Evolutionary conservation across 352 stramenopile species (phyloP).

Genomic region (Pythium brachiatum): DNA sequence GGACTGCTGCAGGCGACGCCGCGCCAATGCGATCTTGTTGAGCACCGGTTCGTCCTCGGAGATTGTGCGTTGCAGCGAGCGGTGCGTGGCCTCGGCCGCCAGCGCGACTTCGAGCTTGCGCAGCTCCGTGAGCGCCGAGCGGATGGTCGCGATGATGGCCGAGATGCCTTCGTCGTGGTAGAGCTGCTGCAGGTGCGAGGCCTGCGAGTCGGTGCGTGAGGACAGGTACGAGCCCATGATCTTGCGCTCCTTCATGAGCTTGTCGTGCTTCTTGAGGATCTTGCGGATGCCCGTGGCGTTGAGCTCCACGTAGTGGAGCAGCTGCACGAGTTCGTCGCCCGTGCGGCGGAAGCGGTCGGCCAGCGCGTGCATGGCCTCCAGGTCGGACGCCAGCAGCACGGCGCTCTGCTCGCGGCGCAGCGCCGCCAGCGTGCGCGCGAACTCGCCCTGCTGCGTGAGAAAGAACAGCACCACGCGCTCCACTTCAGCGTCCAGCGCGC

Average conservation of each 20-base stretch:
- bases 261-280: slow-evolving; percentile 90
- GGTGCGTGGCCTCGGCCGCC: neutral
- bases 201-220: slow-evolving; percentile 77
- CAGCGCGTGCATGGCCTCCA: slow-evolving; percentile 72
- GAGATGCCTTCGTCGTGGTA: slow-evolving; percentile 88
- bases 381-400: slow-evolving; percentile 34
- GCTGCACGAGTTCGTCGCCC: slow-evolving; percentile 77
- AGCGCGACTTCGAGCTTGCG: slow-evolving; percentile 47
- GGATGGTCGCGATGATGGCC: slow-evolving; percentile 84
- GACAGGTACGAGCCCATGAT: slow-evolving; percentile 86
- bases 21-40: slow-evolving; percentile 60
- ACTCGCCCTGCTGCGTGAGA: slow-evolving; percentile 80
- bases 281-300: slow-evolving; percentile 87
- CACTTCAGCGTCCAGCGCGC: slow-evolving; percentile 77
- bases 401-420: slow-evolving; percentile 46
- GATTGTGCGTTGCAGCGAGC: slow-evolving; percentile 45
- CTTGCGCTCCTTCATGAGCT: slow-evolving; percentile 79
- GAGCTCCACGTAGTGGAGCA: slow-evolving; percentile 85
- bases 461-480: slow-evolving; percentile 87
- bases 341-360: slow-evolving; percentile 59
- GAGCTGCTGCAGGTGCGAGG: slow-evolving; percentile 79
- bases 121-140: slow-evolving; percentile 59
- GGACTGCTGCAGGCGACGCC: slow-evolving; percentile 69
- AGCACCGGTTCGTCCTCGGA: slow-evolving; percentile 78
- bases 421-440: slow-evolving; percentile 60